Evolutionary conservation across 2,329 filamentous ascomycete genomes (phyloP).

Genomic region (Fusarium anthophilum): DNA sequence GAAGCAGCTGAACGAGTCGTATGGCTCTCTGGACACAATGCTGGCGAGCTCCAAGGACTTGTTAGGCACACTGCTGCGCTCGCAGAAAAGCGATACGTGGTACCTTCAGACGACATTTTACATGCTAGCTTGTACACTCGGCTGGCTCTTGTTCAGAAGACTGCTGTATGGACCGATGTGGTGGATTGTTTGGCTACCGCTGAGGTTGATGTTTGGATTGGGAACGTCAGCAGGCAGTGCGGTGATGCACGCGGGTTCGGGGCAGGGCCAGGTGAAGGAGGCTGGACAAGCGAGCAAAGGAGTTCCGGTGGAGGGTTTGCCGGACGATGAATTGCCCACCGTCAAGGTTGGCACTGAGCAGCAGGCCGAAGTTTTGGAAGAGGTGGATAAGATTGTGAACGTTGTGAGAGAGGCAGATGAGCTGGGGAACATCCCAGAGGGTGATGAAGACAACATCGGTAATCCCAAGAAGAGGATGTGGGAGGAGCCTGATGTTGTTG

Average conservation of each 20-base stretch:
- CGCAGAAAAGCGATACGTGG: conserved; percentile 97
- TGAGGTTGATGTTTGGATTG: conserved; percentile 72
- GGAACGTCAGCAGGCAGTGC: conserved; percentile 64
- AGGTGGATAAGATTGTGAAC: conserved; percentile 65
- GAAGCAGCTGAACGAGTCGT: conserved; percentile 81
- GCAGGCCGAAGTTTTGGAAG: conserved; percentile 56
- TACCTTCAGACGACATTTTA: conserved; percentile 93
- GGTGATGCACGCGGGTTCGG: conserved; percentile 52
- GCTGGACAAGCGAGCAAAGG: conserved; percentile 41
- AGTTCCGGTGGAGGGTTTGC: conserved; percentile 48
- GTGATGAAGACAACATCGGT: conserved; percentile 11
- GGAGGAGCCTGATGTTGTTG: conserved; percentile 40
- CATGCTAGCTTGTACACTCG: conserved; percentile 78
- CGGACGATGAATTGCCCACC: conserved; percentile 59
- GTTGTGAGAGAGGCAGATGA: conserved; percentile 50
- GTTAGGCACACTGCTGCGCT: conserved; percentile 80
- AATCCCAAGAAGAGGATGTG: conserved; percentile 46
- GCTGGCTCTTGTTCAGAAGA: conserved; percentile 87
- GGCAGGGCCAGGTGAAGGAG: conserved; percentile 39
- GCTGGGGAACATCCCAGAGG: conserved; percentile 35
- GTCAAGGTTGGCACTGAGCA: conserved; percentile 52
- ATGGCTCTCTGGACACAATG: conserved; percentile 80
- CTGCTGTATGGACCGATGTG: conserved; percentile 88
- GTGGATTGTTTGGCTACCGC: conserved; percentile 87
- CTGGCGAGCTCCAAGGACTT: conserved; percentile 78